Base-by-base conservation (phyloP, 805 yeast species). In the Hanseniaspora nectarophila region DNA sequence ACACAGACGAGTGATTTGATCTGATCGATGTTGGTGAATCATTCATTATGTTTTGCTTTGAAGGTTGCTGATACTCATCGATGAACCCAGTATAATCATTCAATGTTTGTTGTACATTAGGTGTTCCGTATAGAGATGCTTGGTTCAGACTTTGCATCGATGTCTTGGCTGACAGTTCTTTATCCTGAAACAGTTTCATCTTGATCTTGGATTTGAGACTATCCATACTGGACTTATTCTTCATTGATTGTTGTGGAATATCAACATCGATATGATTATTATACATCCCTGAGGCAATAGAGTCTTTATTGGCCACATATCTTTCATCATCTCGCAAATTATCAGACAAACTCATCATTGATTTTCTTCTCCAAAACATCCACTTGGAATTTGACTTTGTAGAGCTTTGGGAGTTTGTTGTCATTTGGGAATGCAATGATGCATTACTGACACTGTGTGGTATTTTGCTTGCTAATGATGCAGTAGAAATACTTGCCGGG, bases 341-440 rank as follows among this genome's bases (percentile, higher is more conserved):
- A 2, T 53, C 55, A 16, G 50, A 46, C 26, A 53, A 32, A 31
- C 31, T 43, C 35, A 42, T 35, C 43, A 47, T 47, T 13, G 55
- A 53, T 39, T 55, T 56, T 46, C 58, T 61, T 45, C 63, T 64
- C 70, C 70, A 66, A 49, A 66, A 66, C 51, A 63, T 66, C 70
- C 70, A 66, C 31, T 29, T 50, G 6, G 54, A 50, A 3, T 52
- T 28, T 29, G 51, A 35, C 12, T 34, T 48, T 16, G 40, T 53
- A 15, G 50, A 45, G 8, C 56, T 55, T 20, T 54, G 55, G 3
- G 56, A 53, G 28, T 51, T 45, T 2, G 54, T 39, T 13, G 55
- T 53, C 13, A 48, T 15, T 20, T 37, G 37, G 6, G 53, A 49
- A 26, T 45, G 58, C 61, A 8, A 58, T 54, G 64, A 58, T 7